A percentile compares a stretch with the other conserved stretches of the same genome.
These are phyloP conservation scores for Akanthomyces dipterigenus DNA, from an alignment of 2,329 filamentous ascomycete genomes.

Conservation along the genomic window DNA sequence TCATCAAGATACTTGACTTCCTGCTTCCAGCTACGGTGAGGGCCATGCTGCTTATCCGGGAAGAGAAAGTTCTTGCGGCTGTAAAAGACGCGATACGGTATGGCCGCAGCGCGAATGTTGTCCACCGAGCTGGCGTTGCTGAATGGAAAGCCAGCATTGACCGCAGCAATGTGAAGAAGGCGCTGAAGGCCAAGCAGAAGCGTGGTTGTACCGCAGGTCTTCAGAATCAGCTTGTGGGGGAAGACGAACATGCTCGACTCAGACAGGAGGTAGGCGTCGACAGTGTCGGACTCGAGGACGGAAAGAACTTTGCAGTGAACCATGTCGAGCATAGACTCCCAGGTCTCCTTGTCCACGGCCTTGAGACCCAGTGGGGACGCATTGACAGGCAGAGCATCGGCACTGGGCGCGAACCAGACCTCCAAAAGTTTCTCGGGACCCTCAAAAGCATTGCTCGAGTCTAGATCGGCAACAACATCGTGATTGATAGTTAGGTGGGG, in stretches of 20 bases:
- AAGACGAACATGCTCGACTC: constrained; percentile 99
- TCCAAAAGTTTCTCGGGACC: constrained; percentile 97
- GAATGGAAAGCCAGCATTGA: constrained; percentile 83
- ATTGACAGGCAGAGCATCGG: constrained; percentile 62
- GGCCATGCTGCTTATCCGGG: constrained; percentile 86
- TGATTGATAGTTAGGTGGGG: constrained; percentile 95
- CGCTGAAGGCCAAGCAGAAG: constrained; percentile 82
- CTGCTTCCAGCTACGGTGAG: constrained; percentile 95
- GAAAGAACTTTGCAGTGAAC: constrained; percentile 99
- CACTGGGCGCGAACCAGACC: constrained; percentile 90
- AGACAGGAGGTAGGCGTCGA: constrained; percentile 93
- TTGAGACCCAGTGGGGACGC: constrained; percentile 75
- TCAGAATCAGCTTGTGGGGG: constrained; percentile 97
- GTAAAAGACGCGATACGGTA: constrained; percentile 94
- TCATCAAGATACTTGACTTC: constrained; percentile 90
- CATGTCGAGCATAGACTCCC: constrained; percentile 95
- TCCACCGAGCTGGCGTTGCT: constrained; percentile 59
- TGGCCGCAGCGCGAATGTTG: constrained; percentile 69
- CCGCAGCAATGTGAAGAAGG: constrained; percentile 84
- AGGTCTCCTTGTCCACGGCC: constrained; percentile 72
- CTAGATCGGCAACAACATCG: constrained; percentile 84
- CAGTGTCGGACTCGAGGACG: constrained; percentile 83
- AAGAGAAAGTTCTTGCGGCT: constrained; percentile 98
- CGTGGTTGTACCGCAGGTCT: constrained; percentile 97
- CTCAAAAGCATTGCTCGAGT: constrained; percentile 95